These are phyloP conservation scores for Emiliania huxleyi DNA, from an alignment of 78 protist genomes.

Conservation along the genomic window DNA sequence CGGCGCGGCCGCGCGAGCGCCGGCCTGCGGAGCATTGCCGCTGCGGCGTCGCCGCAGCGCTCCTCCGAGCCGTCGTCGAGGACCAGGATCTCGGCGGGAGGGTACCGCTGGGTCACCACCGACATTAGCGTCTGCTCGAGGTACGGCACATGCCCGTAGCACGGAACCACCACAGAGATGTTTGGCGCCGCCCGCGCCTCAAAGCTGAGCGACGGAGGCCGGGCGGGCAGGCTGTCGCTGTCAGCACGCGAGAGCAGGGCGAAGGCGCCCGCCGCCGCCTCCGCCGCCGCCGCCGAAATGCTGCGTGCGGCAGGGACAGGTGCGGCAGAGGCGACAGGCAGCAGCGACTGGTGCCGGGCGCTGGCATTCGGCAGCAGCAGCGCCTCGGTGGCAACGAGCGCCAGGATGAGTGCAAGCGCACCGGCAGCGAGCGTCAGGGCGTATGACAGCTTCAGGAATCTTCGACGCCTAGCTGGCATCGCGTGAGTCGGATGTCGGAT, in stretches of 20 bases:
- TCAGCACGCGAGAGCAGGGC: background rate
- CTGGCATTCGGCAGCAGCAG: too few species aligned
- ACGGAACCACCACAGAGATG: background rate
- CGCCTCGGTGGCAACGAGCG: too few species aligned
- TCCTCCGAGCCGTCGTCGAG: conserved; percentile 13
- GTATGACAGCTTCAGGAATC: too few species aligned
- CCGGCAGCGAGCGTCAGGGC: too few species aligned
- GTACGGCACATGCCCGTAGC: background rate
- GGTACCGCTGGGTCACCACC: background rate
- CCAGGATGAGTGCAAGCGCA: too few species aligned
- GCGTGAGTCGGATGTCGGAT: too few species aligned
- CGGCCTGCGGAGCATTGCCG: background rate
- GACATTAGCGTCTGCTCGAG: background rate
- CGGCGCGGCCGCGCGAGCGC: background rate
- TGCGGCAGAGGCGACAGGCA: too few species aligned
- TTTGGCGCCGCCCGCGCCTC: background rate
- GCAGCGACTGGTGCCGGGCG: too few species aligned
- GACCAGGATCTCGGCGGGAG: conserved; percentile 1
- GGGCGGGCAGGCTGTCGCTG: background rate
- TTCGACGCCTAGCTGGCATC: too few species aligned
- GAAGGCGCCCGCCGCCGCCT: background rate
- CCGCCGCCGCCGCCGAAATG: background rate
- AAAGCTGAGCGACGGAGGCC: background rate
- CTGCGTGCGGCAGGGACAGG: too few species aligned
- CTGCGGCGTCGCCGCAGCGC: background rate